phyloP scores from a whole-genome alignment of 2,329 filamentous ascomycete genomes.

The Nemania sp. region DNA sequence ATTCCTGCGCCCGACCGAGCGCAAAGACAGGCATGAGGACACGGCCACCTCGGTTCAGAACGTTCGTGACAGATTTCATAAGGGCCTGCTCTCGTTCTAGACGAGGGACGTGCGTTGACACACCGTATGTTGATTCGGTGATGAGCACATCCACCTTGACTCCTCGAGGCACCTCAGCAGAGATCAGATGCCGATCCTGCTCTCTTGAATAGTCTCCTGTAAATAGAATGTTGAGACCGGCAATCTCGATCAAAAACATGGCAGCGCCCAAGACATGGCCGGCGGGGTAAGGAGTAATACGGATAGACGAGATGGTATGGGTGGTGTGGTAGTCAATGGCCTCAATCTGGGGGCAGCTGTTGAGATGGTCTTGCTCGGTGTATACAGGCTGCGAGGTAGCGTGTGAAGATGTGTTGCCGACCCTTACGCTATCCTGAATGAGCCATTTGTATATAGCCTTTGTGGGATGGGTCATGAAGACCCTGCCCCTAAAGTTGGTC shows the following conservation, averaged over 20 bases:
- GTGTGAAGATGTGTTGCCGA: slow-evolving; percentile 71
- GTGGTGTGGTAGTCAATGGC: slow-evolving; percentile 98
- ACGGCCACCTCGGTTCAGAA: slow-evolving; percentile 87
- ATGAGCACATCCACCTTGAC: slow-evolving; percentile 96
- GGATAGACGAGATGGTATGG: slow-evolving; percentile 93
- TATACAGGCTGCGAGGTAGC: slow-evolving; percentile 76
- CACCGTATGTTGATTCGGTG: slow-evolving; percentile 95
- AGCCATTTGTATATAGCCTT: slow-evolving; percentile 99
- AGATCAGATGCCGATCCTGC: slow-evolving; percentile 92
- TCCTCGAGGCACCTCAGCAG: slow-evolving; percentile 83
- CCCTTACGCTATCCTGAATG: slow-evolving; percentile 93
- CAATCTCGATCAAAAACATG: slow-evolving; percentile 98
- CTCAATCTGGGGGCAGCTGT: slow-evolving; percentile 91
- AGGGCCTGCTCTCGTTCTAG: slow-evolving; percentile 88
- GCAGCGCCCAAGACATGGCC: slow-evolving; percentile 97
- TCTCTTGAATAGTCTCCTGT: slow-evolving; percentile 97
- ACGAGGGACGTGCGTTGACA: slow-evolving; percentile 88
- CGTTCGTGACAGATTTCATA: slow-evolving; percentile 92
- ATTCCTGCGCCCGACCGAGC: slow-evolving; percentile 88
- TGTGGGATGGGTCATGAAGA: slow-evolving; percentile 99
- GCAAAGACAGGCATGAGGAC: slow-evolving; percentile 96
- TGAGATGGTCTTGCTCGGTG: slow-evolving; percentile 92
- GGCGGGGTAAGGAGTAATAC: slow-evolving; percentile 94
- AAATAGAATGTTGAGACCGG: slow-evolving; percentile 94
- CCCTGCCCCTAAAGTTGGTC: slow-evolving; percentile 93